Base-by-base conservation (phyloP, 139 green algal genomes). In the Zygnema cylindricum region DNA sequence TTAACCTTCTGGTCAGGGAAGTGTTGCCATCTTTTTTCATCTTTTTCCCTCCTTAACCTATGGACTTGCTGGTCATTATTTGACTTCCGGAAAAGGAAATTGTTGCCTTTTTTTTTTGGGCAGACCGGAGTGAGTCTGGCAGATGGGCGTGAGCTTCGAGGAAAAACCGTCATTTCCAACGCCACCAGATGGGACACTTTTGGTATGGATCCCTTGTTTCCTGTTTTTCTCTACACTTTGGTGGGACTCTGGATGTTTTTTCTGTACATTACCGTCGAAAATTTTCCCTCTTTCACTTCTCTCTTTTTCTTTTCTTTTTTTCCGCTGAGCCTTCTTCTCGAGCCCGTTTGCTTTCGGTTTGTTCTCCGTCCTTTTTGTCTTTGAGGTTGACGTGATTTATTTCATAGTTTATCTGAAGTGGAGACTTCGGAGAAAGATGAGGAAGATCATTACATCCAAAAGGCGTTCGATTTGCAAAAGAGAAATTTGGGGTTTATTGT, bases 181-280 rank as follows among this genome's bases (percentile, higher is more conserved):
- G 96, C 96, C 16, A 99, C 96, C 2, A 90, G 96, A n/a, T 99
- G 96, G 96, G 97, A 99, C 94, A 99, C 97, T 1, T 99, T 99
- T 89, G 96, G 88, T 90, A 36, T 21, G 82, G 36, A 23, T 11
- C 16, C 16, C 36, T 43, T 43, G 30, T 43, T 84, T 43, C 76
- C 23, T 43, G 25, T 11, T 84, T 30, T 43, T 69, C 11, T 43
- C 76, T 25, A 16, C 11, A 22, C 40, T 78, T 21, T 25, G 35
- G 35, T 38, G 43, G 35, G 35, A 49, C 40, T 86, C 22, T 21
- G 35, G 35, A 36, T 77, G 22, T 55, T 1, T 55, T 22, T 38
- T 36, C 43, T 39, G 1, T 78, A 25, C 82, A 7, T 81, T 39
- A n/a, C 82, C 23, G 40, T 49, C 54, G 30, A 63, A 23, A 33